Base-by-base conservation (phyloP, 805 yeast genomes). In the Wickerhamiella sergipiensis region DNA sequence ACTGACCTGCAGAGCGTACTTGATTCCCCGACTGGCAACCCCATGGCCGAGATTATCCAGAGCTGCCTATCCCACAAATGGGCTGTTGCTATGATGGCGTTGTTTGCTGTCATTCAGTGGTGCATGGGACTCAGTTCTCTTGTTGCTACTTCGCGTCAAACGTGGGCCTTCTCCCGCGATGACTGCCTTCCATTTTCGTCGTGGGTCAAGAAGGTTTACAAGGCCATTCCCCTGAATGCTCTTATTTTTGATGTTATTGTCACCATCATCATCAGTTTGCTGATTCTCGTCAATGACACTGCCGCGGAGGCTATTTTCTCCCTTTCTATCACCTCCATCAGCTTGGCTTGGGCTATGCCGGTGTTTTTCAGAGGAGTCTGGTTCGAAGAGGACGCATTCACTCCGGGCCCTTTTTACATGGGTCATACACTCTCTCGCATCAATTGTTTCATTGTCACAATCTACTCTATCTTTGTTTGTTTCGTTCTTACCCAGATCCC, bases 141-240 rank as follows among this genome's bases (percentile, higher is more conserved):
- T 60, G 73, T 79, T 78, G 79, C 85, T 1, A 81, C 83, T 8
- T 77, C 83, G 13, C 71, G 86, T 59, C 84, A 80, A 46, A 74
- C 82, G n/a, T 81, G 70, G 59, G 80, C 85, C 2, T 81, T 80
- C 62, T 74, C 85, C 1, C 73, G 87, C 62, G 87, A 81, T 63
- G 79, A 80, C 13, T 72, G 81, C 57, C 77, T 81, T 66, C 87
- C 87, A 17, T 67, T 72, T 21, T 76, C 83, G 21, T 66, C 61
- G 17, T 54, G 36, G 42, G 13, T 19, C 21, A 39, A 44, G 23
- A 56, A 57, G 33, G 81, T 80, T 48, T 71, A 75, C 62, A 77
- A 82, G 29, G 67, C 70, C 51, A 79, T 84, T 6, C 86, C 86
- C 9, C 70, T 81, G 50, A 69, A 76, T 58, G 84, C 85, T 1